Evolutionary conservation across 345 rosid genomes (phyloP), one percentile per base, ranked within the genome.

Genomic region (Citrus medica): DNA sequence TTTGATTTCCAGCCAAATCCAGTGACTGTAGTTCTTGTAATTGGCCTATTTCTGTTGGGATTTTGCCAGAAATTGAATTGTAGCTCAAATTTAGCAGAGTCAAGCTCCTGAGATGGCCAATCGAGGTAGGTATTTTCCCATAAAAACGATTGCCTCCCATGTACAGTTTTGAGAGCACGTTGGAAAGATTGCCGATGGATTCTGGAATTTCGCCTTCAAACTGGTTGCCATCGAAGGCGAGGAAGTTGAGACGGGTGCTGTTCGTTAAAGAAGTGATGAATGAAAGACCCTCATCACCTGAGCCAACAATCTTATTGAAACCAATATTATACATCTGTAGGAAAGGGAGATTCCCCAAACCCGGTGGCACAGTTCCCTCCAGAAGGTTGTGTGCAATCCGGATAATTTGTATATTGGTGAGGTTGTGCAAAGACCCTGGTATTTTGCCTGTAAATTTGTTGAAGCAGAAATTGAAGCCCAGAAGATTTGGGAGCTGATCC

Each of bases 21-120:
- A 90, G 75, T 73, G 25, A 66, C 70, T 85, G 92, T 46, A 87
- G 86, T 22, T 81, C 71, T 77, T 76, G 67, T 21, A 90, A 21
- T 25, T 68, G 64, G 6, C 90, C 85, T 27, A 87, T 79, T 67
- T 83, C 89, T 19, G 19, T 77, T 37, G 90, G 90, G 65, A 88
- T 87, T 77, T 77, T 80, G 22, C 91, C 90, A 7, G 81, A 74
- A 38, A 90, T 35, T 19, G 80, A n/a, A 51, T 84, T 88, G 74
- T 84, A 56, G 71, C 84, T 85, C 79, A 90, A 33, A 73, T 87
- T 69, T 19, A 88, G 73, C 53, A 87, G 75, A 1, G 86, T 66
- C 81, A 90, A 69, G 81, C 88, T 71, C 8, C 56, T 78, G 35
- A 88, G 91, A 79, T 58, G 12, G 21, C 86, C 69, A 13, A 81